Conservation (phyloP, 106 monocot genomes). For the Chionographis japonica region DNA sequence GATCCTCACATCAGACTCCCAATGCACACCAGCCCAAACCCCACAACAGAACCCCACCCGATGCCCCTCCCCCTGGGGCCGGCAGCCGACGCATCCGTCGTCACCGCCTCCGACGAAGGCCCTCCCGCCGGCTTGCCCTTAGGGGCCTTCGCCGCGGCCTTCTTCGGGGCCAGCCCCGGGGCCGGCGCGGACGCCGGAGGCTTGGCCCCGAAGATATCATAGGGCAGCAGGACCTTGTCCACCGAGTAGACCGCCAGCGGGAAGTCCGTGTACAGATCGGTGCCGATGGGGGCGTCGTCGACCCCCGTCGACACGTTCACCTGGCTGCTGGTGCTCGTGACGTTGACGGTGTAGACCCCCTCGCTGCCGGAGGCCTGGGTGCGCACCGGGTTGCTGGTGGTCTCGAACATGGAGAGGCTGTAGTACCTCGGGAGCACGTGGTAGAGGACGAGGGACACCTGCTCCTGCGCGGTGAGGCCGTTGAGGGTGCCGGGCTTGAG, state of each 20-base stretch:
- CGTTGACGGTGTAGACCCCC: constrained; percentile 54
- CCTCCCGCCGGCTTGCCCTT: neutral
- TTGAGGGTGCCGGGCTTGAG: constrained; percentile 81
- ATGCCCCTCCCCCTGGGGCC: neutral
- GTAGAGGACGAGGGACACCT: constrained; percentile 49
- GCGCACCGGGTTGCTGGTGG: constrained; percentile 66
- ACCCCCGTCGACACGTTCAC: constrained; percentile 84
- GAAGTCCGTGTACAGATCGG: constrained; percentile 37
- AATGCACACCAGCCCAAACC: neutral
- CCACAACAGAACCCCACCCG: neutral
- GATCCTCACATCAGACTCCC: neutral
- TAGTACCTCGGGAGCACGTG: constrained; percentile 70
- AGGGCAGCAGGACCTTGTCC: constrained; percentile 63
- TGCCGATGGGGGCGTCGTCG: constrained; percentile 25
- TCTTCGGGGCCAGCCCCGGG: neutral
- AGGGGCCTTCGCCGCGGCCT: neutral
- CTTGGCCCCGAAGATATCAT: constrained; percentile 46
- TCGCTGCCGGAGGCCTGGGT: constrained; percentile 56
- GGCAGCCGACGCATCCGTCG: neutral
- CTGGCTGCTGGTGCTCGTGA: constrained; percentile 44
- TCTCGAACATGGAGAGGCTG: constrained; percentile 50
- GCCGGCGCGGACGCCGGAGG: constrained; percentile 8
- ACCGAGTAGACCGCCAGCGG: constrained; percentile 72
- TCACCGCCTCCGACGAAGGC: neutral
- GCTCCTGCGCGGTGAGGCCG: constrained; percentile 43